These are phyloP conservation scores for Panaeolus cyanescens DNA, from an alignment of 768 basidiomycete species.

Conservation along the genomic window DNA sequence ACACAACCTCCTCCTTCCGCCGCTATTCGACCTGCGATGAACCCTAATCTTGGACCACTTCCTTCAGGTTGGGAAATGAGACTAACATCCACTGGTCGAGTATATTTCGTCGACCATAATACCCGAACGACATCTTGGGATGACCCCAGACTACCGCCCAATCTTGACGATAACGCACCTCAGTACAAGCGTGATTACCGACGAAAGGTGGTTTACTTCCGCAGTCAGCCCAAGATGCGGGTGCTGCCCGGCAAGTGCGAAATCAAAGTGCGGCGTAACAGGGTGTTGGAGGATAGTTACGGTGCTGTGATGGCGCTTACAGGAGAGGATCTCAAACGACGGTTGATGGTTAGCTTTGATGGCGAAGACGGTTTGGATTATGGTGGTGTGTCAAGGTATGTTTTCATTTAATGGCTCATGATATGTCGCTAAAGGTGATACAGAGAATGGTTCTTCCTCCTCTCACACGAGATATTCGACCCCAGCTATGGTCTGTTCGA, in stretches of 20 bases:
- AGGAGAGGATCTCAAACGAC: constrained; percentile 68
- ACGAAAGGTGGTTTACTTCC: constrained; percentile 90
- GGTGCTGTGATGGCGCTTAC: constrained; percentile 80
- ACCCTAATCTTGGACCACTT: constrained; percentile 72
- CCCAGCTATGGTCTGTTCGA: constrained; percentile 83
- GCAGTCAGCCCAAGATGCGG: constrained; percentile 86
- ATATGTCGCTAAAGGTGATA: constrained; percentile 1
- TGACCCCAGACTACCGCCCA: constrained; percentile 83
- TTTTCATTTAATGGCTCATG: background rate
- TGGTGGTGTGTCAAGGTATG: constrained; percentile 73
- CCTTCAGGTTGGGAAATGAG: constrained; percentile 97
- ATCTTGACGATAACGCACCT: constrained; percentile 86
- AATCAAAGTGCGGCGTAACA: constrained; percentile 76
- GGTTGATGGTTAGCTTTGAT: constrained; percentile 75
- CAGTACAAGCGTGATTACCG: constrained; percentile 95
- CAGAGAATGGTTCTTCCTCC: constrained; percentile 86
- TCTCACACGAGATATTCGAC: constrained; percentile 83
- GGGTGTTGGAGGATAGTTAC: constrained; percentile 88
- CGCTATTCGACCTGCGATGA: constrained; percentile 48
- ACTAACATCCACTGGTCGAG: constrained; percentile 77
- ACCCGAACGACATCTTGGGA: constrained; percentile 92
- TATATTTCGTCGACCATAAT: constrained; percentile 94
- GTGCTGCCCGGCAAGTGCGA: constrained; percentile 81
- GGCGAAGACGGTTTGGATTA: constrained; percentile 82
- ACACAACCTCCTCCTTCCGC: constrained; percentile 52